A percentile compares a stretch with the other conserved stretches of the same genome.
Conservation (phyloP, 73 alveolate species). For the Effrenium voratum region DNA sequence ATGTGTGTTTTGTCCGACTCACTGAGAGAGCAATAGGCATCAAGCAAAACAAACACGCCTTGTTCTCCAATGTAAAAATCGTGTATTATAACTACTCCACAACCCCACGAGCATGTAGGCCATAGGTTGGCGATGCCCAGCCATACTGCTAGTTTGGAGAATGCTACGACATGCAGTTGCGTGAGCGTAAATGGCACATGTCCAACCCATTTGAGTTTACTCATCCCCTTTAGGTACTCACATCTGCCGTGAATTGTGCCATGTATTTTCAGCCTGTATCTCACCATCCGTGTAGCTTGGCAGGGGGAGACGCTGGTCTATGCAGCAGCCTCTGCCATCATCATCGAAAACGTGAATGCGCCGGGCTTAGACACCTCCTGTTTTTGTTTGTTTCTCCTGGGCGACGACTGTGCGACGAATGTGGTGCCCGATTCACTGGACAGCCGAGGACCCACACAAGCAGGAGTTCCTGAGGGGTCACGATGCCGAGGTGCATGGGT, state of each 20-base stretch:
- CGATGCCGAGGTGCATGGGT: constrained; percentile 52
- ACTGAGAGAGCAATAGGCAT: not conserved
- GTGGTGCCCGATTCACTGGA: not conserved
- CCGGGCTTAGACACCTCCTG: no score
- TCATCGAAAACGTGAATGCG: constrained; percentile 74
- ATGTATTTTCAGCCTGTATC: not conserved
- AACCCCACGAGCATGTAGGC: not conserved
- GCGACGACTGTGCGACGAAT: not conserved
- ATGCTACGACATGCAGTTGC: not conserved
- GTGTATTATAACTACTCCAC: not conserved
- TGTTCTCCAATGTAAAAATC: not conserved
- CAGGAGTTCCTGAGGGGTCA: constrained; percentile 92
- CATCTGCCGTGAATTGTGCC: not conserved
- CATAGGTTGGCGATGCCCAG: not conserved
- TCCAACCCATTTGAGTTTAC: not conserved
- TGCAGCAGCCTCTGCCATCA: constrained; percentile 87
- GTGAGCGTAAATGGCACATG: not conserved
- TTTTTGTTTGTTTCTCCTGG: no score
- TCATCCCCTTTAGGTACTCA: not conserved
- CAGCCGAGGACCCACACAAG: constrained; percentile 67
- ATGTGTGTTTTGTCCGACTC: not conserved
- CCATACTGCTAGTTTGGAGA: not conserved
- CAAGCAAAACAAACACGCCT: not conserved
- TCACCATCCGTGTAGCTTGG: not conserved
- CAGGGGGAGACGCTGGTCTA: constrained; percentile 88